These are phyloP conservation scores for Gymnopilus junonius DNA, from an alignment of 768 basidiomycete species.

Conservation along the genomic window DNA sequence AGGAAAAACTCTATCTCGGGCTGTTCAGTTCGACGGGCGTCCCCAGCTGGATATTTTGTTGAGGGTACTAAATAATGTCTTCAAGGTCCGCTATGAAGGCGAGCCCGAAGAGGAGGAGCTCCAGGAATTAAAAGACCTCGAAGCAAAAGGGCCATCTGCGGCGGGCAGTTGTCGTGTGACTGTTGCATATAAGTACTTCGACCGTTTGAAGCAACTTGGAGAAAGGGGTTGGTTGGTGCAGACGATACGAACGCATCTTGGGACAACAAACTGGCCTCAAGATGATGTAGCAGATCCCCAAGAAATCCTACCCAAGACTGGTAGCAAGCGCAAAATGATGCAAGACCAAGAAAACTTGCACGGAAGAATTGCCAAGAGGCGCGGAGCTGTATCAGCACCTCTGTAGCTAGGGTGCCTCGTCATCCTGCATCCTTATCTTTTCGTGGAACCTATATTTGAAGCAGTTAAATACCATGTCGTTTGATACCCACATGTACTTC, in stretches of 20 bases:
- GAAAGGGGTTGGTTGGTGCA: constrained; percentile 3
- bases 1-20: neutral
- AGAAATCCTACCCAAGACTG: neutral
- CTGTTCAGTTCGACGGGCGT: neutral
- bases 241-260: neutral
- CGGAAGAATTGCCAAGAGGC: neutral
- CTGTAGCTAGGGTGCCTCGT: too few relatives aligned
- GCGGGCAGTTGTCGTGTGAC: neutral
- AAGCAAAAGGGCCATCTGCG: neutral
- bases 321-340: neutral
- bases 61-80: neutral
- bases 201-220: neutral
- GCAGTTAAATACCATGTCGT: too few relatives aligned
- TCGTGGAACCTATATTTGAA: too few relatives aligned
- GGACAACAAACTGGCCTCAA: neutral
- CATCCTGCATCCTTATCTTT: too few relatives aligned
- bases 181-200: neutral
- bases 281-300: neutral
- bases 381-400: neutral
- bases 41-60: constrained; percentile 1
- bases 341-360: neutral
- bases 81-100: constrained; percentile 1
- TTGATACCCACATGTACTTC: too few relatives aligned
- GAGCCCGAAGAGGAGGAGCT: neutral
- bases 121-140: neutral